A percentile compares a stretch with the other conserved stretches of the same genome.
Evolutionary conservation across 2,329 filamentous ascomycete species (phyloP).

Genomic region (Didymella pinodella): DNA sequence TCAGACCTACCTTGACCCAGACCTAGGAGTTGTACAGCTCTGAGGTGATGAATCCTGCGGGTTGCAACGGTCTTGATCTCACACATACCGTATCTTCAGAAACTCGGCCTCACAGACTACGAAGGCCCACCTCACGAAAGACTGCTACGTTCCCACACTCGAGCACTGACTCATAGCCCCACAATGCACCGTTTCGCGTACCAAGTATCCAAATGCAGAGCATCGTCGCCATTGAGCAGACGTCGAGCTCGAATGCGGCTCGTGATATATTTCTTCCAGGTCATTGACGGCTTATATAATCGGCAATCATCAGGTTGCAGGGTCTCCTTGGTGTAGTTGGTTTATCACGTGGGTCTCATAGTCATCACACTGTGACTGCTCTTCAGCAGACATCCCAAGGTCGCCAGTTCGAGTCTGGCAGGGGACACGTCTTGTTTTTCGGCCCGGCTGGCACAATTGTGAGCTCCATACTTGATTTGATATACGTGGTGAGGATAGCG

Average conservation of each 20-base stretch:
- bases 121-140: background rate
- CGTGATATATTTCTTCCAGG: background rate
- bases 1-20: background rate
- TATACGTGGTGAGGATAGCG: background rate
- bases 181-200: slow-evolving; percentile 1
- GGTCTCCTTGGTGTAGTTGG: slow-evolving; percentile 49
- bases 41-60: too few species aligned
- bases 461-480: background rate
- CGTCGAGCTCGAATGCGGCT: too few species aligned
- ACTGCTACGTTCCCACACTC: background rate
- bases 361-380: slow-evolving; percentile 40
- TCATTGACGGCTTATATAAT: slow-evolving; percentile 8
- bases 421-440: slow-evolving; percentile 25
- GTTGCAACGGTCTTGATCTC: background rate
- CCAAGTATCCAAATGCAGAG: background rate
- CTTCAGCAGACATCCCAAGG: slow-evolving; percentile 43
- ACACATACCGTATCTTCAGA: background rate
- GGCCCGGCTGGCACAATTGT: slow-evolving; percentile 35
- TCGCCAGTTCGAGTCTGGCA: slow-evolving; percentile 50
- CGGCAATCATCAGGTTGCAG: slow-evolving; percentile 11
- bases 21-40: background rate
- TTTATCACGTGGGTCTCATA: slow-evolving; percentile 52
- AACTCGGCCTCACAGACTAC: background rate
- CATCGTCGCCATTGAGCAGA: background rate
- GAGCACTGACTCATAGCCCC: slow-evolving; percentile 4